Base-by-base conservation (phyloP, 2,329 filamentous ascomycete genomes). In the Trichoderma brevicompactum region DNA sequence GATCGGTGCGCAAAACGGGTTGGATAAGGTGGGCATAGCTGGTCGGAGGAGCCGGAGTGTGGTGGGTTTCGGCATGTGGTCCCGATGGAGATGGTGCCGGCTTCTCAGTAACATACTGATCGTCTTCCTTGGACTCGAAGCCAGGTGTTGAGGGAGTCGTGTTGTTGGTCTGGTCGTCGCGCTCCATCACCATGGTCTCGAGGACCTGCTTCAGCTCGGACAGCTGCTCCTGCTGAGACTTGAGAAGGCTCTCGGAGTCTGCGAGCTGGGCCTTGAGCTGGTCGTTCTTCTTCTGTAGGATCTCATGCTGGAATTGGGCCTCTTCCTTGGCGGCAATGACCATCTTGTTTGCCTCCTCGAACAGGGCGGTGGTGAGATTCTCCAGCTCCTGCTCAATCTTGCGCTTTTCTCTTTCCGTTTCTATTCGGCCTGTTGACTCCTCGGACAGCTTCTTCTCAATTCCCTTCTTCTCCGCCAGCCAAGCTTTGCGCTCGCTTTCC, bases 271-370 rank as follows among this genome's bases (percentile, higher is more conserved):
- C 85, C 72, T 88, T 91, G 59, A 98, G 84, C 77, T 96, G 92
- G 65, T 97, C 92, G 72, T 95, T 96, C 74, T 92, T 92, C 73
- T 90, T 91, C 65, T 93, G 89, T 48, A 94, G 81, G 5, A 85
- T 84, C 70, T 97, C 93, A 43, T 92, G 90, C 71, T 97, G 92
- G 69, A 87, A 88, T 67, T 93, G 89, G 8, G 95, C 93, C 68
- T 97, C 92, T 75, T 94, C 92, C 74, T 96, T 92, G 43, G 94
- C 94, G 15, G 72, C 75, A 46, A 94, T 92, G 60, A 99, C 95
- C 94, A 99, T 98, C 83, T 91, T 94, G 80, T 99, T 98, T 56
- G 95, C 95, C 81, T 99, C 94, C 75, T 98, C 93, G 69, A 99
- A 99, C n/a, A 99, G 84, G 34, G 92, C 93, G 1, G 92, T 89